phyloP scores from a whole-genome alignment of 2,329 filamentous ascomycete genomes.

The Curvularia lunata region DNA sequence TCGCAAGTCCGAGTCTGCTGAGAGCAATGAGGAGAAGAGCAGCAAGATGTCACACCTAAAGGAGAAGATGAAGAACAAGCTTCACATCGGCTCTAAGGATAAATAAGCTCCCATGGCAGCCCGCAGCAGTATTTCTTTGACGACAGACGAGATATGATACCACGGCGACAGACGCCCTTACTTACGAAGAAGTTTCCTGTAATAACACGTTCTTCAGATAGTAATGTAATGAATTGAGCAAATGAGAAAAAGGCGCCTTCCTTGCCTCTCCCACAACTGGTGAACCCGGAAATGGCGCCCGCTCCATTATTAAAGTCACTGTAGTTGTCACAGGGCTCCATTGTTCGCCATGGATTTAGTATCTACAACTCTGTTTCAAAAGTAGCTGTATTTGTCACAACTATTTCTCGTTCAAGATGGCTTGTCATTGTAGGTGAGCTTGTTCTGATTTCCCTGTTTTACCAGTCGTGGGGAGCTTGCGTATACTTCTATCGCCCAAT shows the following conservation, averaged over 20 bases:
- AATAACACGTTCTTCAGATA: constrained; percentile 8
- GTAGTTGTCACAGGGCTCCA: no score
- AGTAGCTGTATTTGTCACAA: no score
- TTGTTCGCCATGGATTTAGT: no score
- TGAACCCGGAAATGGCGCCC: no score
- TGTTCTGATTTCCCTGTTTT: no score
- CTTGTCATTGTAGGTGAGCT: no score
- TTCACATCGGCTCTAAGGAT: constrained; percentile 58
- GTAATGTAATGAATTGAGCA: constrained; percentile 9
- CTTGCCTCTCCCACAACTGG: neutral
- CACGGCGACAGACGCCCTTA: constrained; percentile 20
- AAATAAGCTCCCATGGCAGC: constrained; percentile 21
- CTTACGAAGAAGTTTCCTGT: constrained; percentile 9
- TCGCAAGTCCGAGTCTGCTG: constrained; percentile 41
- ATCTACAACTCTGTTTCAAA: no score
- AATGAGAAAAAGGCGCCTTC: neutral
- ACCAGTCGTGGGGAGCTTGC: no score
- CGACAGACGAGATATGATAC: constrained; percentile 32
- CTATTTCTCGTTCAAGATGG: no score
- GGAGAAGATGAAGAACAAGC: constrained; percentile 73
- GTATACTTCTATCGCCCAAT: constrained; percentile 23
- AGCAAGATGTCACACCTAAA: constrained; percentile 60
- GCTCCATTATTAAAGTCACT: no score
- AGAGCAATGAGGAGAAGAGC: constrained; percentile 32
- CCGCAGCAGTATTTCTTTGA: constrained; percentile 4